Evolutionary conservation across 208 protist species (phyloP).

Genomic region (Crithidia brevicula): DNA sequence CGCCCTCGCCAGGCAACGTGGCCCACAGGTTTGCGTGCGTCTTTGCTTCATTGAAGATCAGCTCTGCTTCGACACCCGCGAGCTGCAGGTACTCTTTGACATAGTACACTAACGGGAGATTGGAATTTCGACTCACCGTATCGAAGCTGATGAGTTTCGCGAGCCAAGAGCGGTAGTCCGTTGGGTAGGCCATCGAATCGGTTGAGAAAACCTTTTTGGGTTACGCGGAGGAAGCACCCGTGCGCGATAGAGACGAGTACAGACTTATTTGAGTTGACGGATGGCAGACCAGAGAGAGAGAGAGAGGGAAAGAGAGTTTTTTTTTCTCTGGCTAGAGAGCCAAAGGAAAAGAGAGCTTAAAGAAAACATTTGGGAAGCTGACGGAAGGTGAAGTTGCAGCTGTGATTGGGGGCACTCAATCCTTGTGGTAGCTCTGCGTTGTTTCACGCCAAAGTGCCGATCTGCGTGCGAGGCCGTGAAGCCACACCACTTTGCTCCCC

Average conservation of each 20-base stretch:
- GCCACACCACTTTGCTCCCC: too few species aligned
- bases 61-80: slow-evolving; percentile 26
- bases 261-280: too few species aligned
- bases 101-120: slow-evolving; percentile 47
- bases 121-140: slow-evolving; percentile 49
- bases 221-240: background rate
- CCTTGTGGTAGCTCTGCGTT: too few species aligned
- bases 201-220: background rate
- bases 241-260: too few species aligned
- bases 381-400: too few species aligned
- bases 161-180: slow-evolving; percentile 27
- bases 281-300: background rate
- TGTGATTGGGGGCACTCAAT: too few species aligned
- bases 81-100: slow-evolving; percentile 26
- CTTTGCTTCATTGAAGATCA: slow-evolving; percentile 31
- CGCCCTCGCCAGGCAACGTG: slow-evolving; percentile 43
- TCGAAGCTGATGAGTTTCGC: slow-evolving; percentile 50
- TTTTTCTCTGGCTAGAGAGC: too few species aligned
- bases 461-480: too few species aligned
- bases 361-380: too few species aligned
- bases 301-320: background rate
- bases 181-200: background rate
- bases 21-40: slow-evolving; percentile 58
- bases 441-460: too few species aligned
- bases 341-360: too few species aligned